These are phyloP conservation scores for Rugonectria rugulosa DNA, from an alignment of 2,329 filamentous ascomycete genomes.

Conservation along the genomic window DNA sequence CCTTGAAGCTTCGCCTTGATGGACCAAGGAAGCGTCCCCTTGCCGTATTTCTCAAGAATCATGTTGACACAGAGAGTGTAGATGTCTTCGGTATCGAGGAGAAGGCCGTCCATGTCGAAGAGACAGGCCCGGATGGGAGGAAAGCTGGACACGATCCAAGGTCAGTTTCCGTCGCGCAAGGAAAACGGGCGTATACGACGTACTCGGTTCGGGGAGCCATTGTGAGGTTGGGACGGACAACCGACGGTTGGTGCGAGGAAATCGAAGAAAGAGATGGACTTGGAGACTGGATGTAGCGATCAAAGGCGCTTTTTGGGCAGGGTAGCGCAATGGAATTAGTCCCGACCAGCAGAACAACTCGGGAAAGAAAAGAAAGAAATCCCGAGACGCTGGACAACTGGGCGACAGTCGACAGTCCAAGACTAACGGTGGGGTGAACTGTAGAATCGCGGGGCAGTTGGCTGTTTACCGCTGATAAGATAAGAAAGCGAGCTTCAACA, in stretches of 20 bases:
- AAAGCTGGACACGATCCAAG: slow-evolving; percentile 59
- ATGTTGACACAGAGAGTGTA: slow-evolving; percentile 87
- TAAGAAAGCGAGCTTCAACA: not conserved
- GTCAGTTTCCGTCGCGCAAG: slow-evolving; percentile 11
- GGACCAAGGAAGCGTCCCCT: slow-evolving; percentile 83
- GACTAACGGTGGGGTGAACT: no score
- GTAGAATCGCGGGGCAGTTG: slow-evolving; percentile 19
- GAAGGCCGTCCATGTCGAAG: slow-evolving; percentile 98
- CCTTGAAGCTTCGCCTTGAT: slow-evolving; percentile 87
- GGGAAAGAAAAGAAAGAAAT: slow-evolving; percentile 13
- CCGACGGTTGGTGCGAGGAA: not conserved
- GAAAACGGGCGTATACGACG: slow-evolving; percentile 26
- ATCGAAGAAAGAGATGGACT: slow-evolving; percentile 1
- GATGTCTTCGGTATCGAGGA: slow-evolving; percentile 90
- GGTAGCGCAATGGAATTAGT: slow-evolving; percentile 3
- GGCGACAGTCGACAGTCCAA: not conserved
- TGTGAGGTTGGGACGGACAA: slow-evolving; percentile 3
- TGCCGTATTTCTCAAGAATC: slow-evolving; percentile 77
- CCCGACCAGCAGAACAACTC: slow-evolving; percentile 15
- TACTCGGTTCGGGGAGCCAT: slow-evolving; percentile 58
- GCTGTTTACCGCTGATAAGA: not conserved
- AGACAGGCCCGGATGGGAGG: slow-evolving; percentile 88
- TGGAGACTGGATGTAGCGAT: not conserved
- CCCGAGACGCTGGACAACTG: slow-evolving; percentile 20
- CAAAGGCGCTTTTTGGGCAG: not conserved